These are phyloP conservation scores for Fusarium redolens DNA, from an alignment of 2,329 filamentous ascomycete species.

Conservation along the genomic window DNA sequence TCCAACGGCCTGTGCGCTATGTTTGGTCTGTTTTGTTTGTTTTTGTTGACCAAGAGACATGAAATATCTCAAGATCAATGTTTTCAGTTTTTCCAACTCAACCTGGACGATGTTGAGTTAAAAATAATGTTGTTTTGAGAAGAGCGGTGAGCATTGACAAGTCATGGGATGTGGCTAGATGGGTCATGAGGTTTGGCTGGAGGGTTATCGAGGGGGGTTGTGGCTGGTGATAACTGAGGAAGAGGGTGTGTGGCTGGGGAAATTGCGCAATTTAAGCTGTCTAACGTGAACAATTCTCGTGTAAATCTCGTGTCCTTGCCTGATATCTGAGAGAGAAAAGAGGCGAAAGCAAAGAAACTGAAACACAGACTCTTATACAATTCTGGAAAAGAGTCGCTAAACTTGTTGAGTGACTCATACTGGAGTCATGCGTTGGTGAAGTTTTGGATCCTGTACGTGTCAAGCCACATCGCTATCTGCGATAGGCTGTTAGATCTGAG, in stretches of 20 bases:
- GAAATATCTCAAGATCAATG: conserved; percentile 4
- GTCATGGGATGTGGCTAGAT: conserved; percentile 21
- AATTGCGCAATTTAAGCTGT: conserved; percentile 27
- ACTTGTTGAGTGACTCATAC: conserved; percentile 17
- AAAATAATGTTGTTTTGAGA: conserved; percentile 5
- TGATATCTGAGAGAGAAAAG: conserved; percentile 2
- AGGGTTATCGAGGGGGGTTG: not conserved
- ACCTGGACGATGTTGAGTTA: conserved; percentile 17
- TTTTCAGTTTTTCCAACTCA: not conserved
- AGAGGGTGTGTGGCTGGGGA: conserved; percentile 18
- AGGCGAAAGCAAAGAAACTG: not conserved
- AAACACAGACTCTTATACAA: conserved; percentile 4
- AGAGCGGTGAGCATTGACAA: conserved; percentile 25
- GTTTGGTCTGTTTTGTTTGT: not conserved
- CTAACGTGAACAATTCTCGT: conserved; percentile 4
- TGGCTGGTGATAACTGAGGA: not conserved
- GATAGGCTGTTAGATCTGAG: conserved; percentile 20
- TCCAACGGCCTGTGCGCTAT: conserved; percentile 15
- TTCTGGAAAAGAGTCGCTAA: not conserved
- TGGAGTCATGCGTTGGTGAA: conserved; percentile 16
- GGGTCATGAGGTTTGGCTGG: conserved; percentile 14
- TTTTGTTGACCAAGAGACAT: conserved; percentile 14
- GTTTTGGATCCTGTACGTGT: conserved; percentile 25
- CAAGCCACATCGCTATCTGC: conserved; percentile 19
- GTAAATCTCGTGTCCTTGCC: not conserved